Percentiles rank a stretch among this genome's conserved stretches.
phyloP scores from a whole-genome alignment of 371 early-diverging fungal genomes.

The Umbelopsis sp. region DNA sequence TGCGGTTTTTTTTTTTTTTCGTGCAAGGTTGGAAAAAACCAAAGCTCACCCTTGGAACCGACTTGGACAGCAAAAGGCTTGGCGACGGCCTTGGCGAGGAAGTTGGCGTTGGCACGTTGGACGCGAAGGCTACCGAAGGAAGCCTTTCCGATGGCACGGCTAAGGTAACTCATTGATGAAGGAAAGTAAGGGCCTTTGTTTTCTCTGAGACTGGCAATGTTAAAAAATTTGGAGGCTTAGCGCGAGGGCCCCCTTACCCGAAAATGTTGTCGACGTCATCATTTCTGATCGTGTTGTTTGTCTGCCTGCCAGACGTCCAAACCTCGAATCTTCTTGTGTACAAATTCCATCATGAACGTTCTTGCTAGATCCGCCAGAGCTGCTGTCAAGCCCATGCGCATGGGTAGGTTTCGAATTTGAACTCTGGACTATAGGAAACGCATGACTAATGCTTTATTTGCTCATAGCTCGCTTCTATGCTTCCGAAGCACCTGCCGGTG shows the following conservation, averaged over 20 bases:
- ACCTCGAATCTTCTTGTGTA: slow-evolving; percentile 21
- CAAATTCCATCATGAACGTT: slow-evolving; percentile 55
- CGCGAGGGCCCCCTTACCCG: slow-evolving; percentile 11
- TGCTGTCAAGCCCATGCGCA: slow-evolving; percentile 48
- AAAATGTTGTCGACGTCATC: slow-evolving; percentile 17
- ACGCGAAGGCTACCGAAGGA: slow-evolving; percentile 18
- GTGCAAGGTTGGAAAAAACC: background rate
- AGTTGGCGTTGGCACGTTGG: slow-evolving; percentile 21
- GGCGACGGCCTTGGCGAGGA: slow-evolving; percentile 27
- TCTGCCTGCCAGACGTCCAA: background rate
- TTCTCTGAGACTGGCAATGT: background rate
- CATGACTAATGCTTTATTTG: background rate
- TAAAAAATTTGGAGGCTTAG: slow-evolving; percentile 15
- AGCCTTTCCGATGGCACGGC: slow-evolving; percentile 19
- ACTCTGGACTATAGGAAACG: background rate
- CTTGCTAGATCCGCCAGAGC: slow-evolving; percentile 62
- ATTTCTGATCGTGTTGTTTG: background rate
- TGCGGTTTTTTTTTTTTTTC: background rate
- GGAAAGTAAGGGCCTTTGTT: slow-evolving; percentile 21
- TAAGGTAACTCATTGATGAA: slow-evolving; percentile 19
- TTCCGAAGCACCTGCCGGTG: slow-evolving; percentile 69
- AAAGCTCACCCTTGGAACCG: slow-evolving; percentile 17
- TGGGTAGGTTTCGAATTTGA: slow-evolving; percentile 42
- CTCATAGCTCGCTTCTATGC: slow-evolving; percentile 73
- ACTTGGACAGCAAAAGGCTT: slow-evolving; percentile 30